Percentiles rank a stretch among this genome's conserved stretches.
These are phyloP conservation scores for Botryotinia narcissicola DNA, from an alignment of 2,329 filamentous ascomycete genomes.

Conservation along the genomic window DNA sequence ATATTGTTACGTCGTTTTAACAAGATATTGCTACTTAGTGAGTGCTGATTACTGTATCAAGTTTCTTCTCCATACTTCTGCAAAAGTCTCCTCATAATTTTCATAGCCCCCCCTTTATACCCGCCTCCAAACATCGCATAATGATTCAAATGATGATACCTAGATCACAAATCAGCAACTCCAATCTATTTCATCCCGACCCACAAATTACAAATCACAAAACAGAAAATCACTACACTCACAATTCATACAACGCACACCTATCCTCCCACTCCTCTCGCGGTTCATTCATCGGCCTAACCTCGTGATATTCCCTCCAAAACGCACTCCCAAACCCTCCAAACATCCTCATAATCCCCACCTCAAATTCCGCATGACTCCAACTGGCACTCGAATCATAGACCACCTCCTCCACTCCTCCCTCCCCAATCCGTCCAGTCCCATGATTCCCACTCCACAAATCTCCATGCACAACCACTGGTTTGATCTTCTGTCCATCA, in stretches of 20 bases:
- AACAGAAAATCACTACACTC: slow-evolving; percentile 41
- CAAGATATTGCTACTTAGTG: neutral
- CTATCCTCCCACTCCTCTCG: slow-evolving; percentile 82
- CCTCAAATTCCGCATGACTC: slow-evolving; percentile 83
- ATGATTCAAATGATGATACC: slow-evolving; percentile 89
- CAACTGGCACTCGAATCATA: slow-evolving; percentile 82
- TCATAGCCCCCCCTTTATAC: slow-evolving; percentile 72
- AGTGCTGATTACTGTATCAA: neutral
- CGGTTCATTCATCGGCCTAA: slow-evolving; percentile 79
- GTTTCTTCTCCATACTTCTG: slow-evolving; percentile 61
- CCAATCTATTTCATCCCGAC: neutral
- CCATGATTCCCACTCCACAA: slow-evolving; percentile 89
- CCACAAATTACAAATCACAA: neutral
- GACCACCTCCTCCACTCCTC: slow-evolving; percentile 67
- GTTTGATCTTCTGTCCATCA: slow-evolving; percentile 54
- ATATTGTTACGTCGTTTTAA: neutral
- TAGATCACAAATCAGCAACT: slow-evolving; percentile 38
- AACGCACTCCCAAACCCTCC: slow-evolving; percentile 75
- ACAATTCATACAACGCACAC: slow-evolving; percentile 77
- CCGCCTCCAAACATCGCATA: slow-evolving; percentile 68
- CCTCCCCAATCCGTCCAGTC: slow-evolving; percentile 56
- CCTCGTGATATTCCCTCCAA: slow-evolving; percentile 70
- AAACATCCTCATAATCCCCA: slow-evolving; percentile 97
- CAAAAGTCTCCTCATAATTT: slow-evolving; percentile 73
- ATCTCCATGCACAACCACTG: slow-evolving; percentile 86